Base-by-base conservation (phyloP, 441 rosid genomes). In the Theobroma grandiflorum region DNA sequence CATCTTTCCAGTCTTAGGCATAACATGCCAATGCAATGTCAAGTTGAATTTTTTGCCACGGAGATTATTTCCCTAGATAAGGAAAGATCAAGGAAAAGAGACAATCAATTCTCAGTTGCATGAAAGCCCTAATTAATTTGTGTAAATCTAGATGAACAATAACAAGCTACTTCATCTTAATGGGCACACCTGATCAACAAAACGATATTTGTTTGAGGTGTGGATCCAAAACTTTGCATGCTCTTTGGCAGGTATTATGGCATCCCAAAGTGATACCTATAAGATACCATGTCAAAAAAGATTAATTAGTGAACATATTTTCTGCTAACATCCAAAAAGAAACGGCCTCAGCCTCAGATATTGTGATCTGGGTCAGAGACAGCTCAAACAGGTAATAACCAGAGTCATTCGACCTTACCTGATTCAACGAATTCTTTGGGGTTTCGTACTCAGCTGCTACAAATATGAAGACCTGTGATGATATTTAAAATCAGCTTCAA, bases 1-100 rank as follows among this genome's bases (percentile, higher is more conserved):
- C 99, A 94, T 97, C 91, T 92, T 97, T 76, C 99, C 98, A 0
- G 98, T 91, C 90, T 97, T 97, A 22, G 99, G 99, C 99, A 97
- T 97, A 66, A 97, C 98, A 78, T 94, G 98, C 99, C 99, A 97
- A 78, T 94, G 99, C 87, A 97, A 85, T 11, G 99, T 95, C 85
- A 97, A 83, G 86, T 97, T 97, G 92, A 94, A 97, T 33, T 89
- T 91, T 82, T 93, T 94, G n/a, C 99, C 99, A 0, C 93, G 93
- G 55, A 97, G 99, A 81, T 91, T 92, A 74, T 87, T 88, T 79
- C 99, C 99, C 99, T 97, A 80, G 67, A 83, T 63, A 67, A 64
- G 15, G 47, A n/a, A 83, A 65, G 50, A 67, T 67, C 3, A 26
- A 22, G 15, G 66, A 45, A 45, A 74, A 9, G 12, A 9, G 8